A percentile compares a stretch with the other conserved stretches of the same genome.
Evolutionary conservation across 106 monocot genomes (phyloP).

Genomic region (Dioscorea dumetorum): DNA sequence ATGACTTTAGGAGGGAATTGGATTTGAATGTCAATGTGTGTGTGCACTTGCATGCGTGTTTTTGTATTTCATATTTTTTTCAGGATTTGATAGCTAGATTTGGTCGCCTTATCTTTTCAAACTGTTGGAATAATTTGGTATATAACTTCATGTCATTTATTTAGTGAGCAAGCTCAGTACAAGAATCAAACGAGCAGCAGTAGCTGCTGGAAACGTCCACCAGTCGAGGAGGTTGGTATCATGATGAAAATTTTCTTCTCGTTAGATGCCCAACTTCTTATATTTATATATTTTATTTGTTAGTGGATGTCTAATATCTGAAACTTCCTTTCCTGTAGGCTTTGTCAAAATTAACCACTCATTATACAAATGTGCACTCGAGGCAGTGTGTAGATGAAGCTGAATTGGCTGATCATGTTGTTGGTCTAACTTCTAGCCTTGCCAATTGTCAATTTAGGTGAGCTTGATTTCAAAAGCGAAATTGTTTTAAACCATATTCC

Average conservation of each 20-base stretch:
- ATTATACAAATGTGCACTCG: conserved; percentile 73
- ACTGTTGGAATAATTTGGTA: background rate
- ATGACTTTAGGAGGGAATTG: too few relatives aligned
- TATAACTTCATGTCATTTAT: conserved; percentile 5
- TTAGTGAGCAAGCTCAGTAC: conserved; percentile 78
- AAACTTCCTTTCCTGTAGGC: conserved; percentile 25
- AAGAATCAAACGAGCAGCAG: conserved; percentile 44
- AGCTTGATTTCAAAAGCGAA: background rate
- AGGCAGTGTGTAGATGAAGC: conserved; percentile 93
- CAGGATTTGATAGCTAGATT: too few relatives aligned
- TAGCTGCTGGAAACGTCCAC: conserved; percentile 51
- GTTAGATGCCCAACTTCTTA: background rate
- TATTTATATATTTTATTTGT: background rate
- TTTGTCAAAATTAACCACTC: conserved; percentile 58
- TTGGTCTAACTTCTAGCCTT: conserved; percentile 87
- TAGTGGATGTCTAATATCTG: background rate
- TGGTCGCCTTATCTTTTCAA: too few relatives aligned
- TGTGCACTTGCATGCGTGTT: too few relatives aligned
- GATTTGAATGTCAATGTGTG: too few relatives aligned
- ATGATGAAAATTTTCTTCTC: background rate
- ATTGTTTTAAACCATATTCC: too few relatives aligned
- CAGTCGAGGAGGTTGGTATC: conserved; percentile 73
- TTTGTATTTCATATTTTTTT: too few relatives aligned
- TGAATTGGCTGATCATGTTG: conserved; percentile 84
- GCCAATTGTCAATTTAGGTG: conserved; percentile 83